phyloP scores from a whole-genome alignment of 371 early-diverging fungal species.

The Dichotomocladium elegans region DNA sequence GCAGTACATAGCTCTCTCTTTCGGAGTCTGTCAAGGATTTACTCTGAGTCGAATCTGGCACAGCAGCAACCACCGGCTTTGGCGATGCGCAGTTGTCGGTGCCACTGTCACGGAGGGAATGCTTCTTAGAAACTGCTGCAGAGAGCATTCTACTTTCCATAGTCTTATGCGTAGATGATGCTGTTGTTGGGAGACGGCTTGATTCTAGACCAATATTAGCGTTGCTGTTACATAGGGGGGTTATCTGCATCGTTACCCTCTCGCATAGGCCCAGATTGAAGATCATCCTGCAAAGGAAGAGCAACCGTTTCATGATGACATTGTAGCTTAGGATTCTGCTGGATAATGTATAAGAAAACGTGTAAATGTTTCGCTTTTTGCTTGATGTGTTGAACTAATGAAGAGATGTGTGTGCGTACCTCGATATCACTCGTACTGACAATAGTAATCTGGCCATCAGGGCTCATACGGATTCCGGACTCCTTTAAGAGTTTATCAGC shows the following conservation, averaged over 20 bases:
- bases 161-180: constrained; percentile 17
- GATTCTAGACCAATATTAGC: neutral
- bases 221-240: no score
- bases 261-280: no score
- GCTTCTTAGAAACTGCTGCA: constrained; percentile 13
- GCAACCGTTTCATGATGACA: neutral
- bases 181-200: no score
- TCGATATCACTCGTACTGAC: neutral
- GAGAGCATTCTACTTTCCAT: constrained; percentile 22
- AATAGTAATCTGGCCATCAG: constrained; percentile 12
- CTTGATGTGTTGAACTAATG: no score
- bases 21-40: constrained; percentile 55
- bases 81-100: constrained; percentile 6
- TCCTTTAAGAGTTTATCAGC: constrained; percentile 14
- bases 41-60: constrained; percentile 32
- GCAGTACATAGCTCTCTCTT: constrained; percentile 36
- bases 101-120: constrained; percentile 8
- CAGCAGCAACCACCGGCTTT: constrained; percentile 13
- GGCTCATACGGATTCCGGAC: constrained; percentile 13
- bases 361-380: no score
- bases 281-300: neutral
- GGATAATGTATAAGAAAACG: no score
- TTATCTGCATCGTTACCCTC: no score
- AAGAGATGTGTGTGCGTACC: no score
- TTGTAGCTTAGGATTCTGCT: no score